A percentile compares a stretch with the other conserved stretches of the same genome.
Evolutionary conservation across 306 rosid species (phyloP).

Genomic region (Hylodesmum podocarpum): DNA sequence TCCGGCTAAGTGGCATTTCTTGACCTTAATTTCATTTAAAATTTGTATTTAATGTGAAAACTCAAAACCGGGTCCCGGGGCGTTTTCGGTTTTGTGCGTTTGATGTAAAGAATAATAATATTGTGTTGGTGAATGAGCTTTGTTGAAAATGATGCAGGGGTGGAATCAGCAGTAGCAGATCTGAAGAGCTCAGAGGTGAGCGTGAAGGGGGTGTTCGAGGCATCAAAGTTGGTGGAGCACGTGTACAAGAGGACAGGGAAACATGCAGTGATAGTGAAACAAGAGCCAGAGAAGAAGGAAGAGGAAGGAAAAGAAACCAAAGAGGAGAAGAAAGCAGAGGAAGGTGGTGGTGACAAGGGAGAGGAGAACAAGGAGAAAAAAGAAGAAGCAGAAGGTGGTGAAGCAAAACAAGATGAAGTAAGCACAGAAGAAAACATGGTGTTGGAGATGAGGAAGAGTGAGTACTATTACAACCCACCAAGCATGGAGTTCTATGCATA

Average conservation of each 20-base stretch:
- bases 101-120: no score
- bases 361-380: constrained; percentile 28
- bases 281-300: constrained; percentile 57
- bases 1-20: constrained; percentile 22
- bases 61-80: no score
- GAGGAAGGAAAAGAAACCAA: constrained; percentile 38
- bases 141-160: constrained; percentile 51
- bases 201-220: constrained; percentile 79
- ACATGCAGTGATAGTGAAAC: constrained; percentile 68
- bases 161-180: constrained; percentile 83
- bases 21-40: no score
- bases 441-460: constrained; percentile 59
- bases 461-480: constrained; percentile 49
- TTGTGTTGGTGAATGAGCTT: no score
- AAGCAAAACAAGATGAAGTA: background rate
- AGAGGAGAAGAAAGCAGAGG: constrained; percentile 39
- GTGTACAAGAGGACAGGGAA: constrained; percentile 78
- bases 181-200: constrained; percentile 72
- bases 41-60: no score
- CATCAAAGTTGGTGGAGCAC: constrained; percentile 54
- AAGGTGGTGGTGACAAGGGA: constrained; percentile 6
- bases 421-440: constrained; percentile 44
- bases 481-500: constrained; percentile 47
- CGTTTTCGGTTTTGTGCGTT: no score
- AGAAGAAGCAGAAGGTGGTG: constrained; percentile 21